Base-by-base conservation (phyloP, 2,329 filamentous ascomycete genomes). In the Pseudodiploospora longispora region DNA sequence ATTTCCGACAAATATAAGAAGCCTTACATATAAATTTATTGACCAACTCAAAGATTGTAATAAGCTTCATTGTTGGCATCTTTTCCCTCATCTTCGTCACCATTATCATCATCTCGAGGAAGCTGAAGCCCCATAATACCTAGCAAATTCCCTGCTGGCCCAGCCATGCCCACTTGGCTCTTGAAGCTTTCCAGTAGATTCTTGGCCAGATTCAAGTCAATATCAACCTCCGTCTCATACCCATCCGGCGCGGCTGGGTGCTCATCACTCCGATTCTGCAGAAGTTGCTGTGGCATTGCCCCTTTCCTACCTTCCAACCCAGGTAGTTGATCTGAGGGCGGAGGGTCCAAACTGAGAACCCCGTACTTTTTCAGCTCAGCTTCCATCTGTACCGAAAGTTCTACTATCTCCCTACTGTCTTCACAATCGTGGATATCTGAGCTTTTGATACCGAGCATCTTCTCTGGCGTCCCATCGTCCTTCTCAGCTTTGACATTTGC, bases 131-230 rank as follows among this genome's bases (percentile, higher is more conserved):
- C 89, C 83, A 97, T 85, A 67, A 94, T 76, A 6, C 82, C 83
- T 56, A 98, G 74, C 48, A 98, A 69, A 59, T 96, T 97, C 1
- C 90, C 82, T 2, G 86, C 85, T 1, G 93, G 93, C 0, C 93
- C 93, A 30, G 87, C 74, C 70, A 85, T 78, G 9, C 93, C 93
- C 12, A 74, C 87, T 62, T 97, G 91, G 10, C 86, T 83, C 59
- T 95, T 94, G 65, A 98, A 90, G 55, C 87, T 91, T 62, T 96
- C 88, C 1, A 98, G 71, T 43, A 98, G 71, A 57, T 97, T 97
- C 62, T 85, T 88, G 12, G 87, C 89, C 27, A 98, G 71, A 49
- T 93, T 91, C 53, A 89, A 85, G 59, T 97, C 87, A 29, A 93
- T 79, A 50, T 89, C 74, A 4, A 93, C 76, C 42, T 84, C 80